Conservation (phyloP, 768 basidiomycete genomes). For the Leucosporidium creatinivorum region DNA sequence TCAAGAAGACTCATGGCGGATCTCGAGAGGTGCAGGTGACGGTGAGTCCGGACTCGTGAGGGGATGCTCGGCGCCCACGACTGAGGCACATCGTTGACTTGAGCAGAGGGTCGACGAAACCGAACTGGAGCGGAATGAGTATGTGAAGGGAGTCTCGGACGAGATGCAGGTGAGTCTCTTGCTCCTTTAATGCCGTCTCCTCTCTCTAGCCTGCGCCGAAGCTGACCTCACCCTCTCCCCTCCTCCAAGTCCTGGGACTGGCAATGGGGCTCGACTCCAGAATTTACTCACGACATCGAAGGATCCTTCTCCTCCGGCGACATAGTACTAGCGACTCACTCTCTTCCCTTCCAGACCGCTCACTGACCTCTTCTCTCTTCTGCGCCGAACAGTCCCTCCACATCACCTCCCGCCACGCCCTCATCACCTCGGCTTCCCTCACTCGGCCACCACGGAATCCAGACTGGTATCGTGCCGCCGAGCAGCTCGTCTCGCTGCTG, state of each 20-base stretch:
- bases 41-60: background rate
- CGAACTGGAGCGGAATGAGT: conserved; percentile 48
- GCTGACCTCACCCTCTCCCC: background rate
- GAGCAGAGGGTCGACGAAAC: conserved; percentile 48
- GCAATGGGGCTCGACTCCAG: conserved; percentile 86
- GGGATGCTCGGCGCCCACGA: background rate
- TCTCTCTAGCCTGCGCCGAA: background rate
- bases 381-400: conserved; percentile 21
- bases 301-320: background rate
- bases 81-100: conserved; percentile 3
- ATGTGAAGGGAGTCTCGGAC: conserved; percentile 60
- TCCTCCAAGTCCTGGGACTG: conserved; percentile 74
- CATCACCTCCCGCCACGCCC: conserved; percentile 32
- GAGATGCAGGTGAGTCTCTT: conserved; percentile 59
- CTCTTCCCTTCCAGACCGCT: background rate
- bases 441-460: background rate
- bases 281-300: conserved; percentile 59
- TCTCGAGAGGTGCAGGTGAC: conserved; percentile 18
- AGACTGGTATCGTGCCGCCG: conserved; percentile 8
- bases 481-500: conserved; percentile 11
- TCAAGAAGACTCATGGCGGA: conserved; percentile 52
- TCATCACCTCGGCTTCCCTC: conserved; percentile 29
- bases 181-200: background rate
- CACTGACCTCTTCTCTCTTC: background rate
- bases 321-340: background rate